phyloP scores from a whole-genome alignment of 257 asterid species.

The Misopates orontium region DNA sequence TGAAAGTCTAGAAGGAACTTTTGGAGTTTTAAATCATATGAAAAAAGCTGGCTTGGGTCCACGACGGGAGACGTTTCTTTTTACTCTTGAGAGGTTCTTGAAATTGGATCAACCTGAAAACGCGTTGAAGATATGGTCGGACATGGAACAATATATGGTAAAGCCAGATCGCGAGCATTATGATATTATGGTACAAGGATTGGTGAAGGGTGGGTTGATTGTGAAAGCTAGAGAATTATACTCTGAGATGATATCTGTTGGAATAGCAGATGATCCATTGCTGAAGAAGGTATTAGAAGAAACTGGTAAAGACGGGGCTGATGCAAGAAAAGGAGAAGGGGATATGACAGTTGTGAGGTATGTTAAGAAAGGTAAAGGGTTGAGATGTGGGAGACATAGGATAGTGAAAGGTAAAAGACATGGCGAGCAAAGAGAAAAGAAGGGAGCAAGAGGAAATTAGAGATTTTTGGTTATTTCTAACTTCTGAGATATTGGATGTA shows the following conservation, averaged over 20 bases:
- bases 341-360: constrained; percentile 29
- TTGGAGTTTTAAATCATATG: constrained; percentile 62
- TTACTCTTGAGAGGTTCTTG: constrained; percentile 46
- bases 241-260: constrained; percentile 59
- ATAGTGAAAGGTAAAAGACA: constrained; percentile 19
- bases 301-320: constrained; percentile 20
- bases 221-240: constrained; percentile 64
- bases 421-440: constrained; percentile 24
- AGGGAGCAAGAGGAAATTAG: constrained; percentile 21
- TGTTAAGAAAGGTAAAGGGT: constrained; percentile 34
- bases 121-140: constrained; percentile 64
- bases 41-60: constrained; percentile 61
- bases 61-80: constrained; percentile 49
- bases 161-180: constrained; percentile 54
- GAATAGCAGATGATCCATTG: constrained; percentile 46
- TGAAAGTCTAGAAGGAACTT: constrained; percentile 50
- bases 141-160: constrained; percentile 50
- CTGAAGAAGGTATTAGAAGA: constrained; percentile 61
- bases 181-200: constrained; percentile 57
- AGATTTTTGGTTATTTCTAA: no score
- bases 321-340: constrained; percentile 28
- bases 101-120: constrained; percentile 51
- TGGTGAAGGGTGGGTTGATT: constrained; percentile 52
- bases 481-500: no score
- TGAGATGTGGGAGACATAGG: constrained; percentile 26